Conservation (phyloP, 192 early-diverging fungal genomes). For the Chytriomyces sp. region DNA sequence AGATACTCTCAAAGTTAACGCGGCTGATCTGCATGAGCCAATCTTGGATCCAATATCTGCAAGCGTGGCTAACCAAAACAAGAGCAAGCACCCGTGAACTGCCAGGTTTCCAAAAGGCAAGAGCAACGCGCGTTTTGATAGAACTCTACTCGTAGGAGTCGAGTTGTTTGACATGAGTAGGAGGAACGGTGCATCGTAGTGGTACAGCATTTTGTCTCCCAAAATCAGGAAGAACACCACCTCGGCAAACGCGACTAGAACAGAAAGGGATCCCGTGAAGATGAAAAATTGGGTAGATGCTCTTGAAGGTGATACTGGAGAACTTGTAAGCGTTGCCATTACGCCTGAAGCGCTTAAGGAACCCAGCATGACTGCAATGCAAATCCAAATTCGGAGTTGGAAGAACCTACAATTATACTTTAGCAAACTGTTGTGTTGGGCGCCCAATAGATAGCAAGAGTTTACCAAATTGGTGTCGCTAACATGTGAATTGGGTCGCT, state of each 20-base stretch:
- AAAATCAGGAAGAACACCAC: not conserved
- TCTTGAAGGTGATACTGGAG: slow-evolving; percentile 7
- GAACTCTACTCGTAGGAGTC: not conserved
- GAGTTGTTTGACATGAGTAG: not conserved
- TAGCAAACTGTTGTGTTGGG: not conserved
- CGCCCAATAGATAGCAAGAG: no score
- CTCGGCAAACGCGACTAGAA: slow-evolving; percentile 12
- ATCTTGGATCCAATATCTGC: slow-evolving; percentile 21
- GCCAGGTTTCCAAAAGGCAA: not conserved
- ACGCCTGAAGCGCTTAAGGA: not conserved
- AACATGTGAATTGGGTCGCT: no score
- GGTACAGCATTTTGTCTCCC: slow-evolving; percentile 21
- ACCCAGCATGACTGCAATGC: not conserved
- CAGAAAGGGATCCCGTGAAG: not conserved
- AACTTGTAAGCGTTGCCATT: not conserved
- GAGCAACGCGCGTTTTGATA: not conserved
- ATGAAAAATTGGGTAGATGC: slow-evolving; percentile 16
- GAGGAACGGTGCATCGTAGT: slow-evolving; percentile 27
- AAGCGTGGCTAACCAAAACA: slow-evolving; percentile 26
- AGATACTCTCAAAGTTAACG: not conserved
- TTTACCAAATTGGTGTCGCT: no score
- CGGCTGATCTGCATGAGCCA: slow-evolving; percentile 13
- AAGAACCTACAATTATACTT: slow-evolving; percentile 10
- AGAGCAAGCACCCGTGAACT: not conserved
- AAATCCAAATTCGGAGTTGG: slow-evolving; percentile 26